Percentiles rank a stretch among this genome's conserved stretches.
These are phyloP conservation scores for Cercospora citrullina DNA, from an alignment of 2,329 filamentous ascomycete species.

Conservation along the genomic window DNA sequence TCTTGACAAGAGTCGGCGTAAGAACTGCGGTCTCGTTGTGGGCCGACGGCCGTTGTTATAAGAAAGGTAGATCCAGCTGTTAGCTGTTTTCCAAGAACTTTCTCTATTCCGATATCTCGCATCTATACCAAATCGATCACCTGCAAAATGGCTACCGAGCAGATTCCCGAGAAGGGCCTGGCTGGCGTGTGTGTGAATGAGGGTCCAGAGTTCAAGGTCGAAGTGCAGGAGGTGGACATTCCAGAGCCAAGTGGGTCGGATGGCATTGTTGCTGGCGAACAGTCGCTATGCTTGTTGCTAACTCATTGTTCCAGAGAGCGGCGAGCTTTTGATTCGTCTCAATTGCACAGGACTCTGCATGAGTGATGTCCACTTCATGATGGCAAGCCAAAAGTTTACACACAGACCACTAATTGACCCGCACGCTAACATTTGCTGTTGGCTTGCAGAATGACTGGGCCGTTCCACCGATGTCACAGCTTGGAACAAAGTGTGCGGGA, in stretches of 20 bases:
- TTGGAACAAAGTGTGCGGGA: constrained; percentile 37
- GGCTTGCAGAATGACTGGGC: constrained; percentile 50
- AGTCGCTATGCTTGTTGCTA: background rate
- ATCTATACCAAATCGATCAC: background rate
- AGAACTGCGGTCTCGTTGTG: background rate
- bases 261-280: background rate
- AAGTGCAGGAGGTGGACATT: constrained; percentile 52
- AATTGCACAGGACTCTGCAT: constrained; percentile 61
- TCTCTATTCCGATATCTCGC: background rate
- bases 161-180: constrained; percentile 51
- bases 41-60: background rate
- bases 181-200: constrained; percentile 54
- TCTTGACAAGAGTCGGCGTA: background rate
- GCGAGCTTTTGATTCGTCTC: constrained; percentile 58
- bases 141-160: constrained; percentile 9
- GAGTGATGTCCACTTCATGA: constrained; percentile 59
- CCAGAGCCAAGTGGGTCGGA: constrained; percentile 47
- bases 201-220: constrained; percentile 51
- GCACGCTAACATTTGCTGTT: too few relatives aligned
- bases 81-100: background rate
- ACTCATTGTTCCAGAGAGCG: constrained; percentile 28
- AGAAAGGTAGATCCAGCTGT: background rate
- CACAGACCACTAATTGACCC: too few relatives aligned
- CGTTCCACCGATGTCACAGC: constrained; percentile 47
- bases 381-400: background rate